These are phyloP conservation scores for Kodamaea fungicola DNA, from an alignment of 1,139 yeast genomes.

Conservation along the genomic window DNA sequence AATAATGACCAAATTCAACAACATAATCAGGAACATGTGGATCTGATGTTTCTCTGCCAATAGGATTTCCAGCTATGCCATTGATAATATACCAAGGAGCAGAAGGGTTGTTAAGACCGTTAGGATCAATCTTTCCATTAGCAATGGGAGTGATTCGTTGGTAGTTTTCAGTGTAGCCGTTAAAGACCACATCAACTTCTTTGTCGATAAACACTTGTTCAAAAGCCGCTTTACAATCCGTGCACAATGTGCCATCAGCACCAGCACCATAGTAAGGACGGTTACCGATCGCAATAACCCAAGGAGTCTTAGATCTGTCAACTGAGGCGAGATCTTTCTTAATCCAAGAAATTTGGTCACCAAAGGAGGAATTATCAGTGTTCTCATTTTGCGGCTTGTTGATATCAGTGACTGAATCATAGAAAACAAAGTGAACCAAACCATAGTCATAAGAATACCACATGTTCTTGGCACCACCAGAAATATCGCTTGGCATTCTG, in stretches of 20 bases:
- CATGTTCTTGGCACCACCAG: conserved; percentile 3
- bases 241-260: neutral
- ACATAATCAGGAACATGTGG: conserved; percentile 3
- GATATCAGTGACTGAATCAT: conserved; percentile 5
- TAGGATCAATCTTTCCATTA: conserved; percentile 4
- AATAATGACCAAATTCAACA: conserved; percentile 3
- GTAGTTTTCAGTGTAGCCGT: conserved; percentile 6
- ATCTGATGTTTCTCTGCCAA: conserved; percentile 1
- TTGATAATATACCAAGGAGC: conserved; percentile 7
- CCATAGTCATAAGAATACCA: conserved; percentile 7
- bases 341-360: conserved; percentile 5
- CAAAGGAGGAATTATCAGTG: conserved; percentile 2
- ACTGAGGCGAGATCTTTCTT: conserved; percentile 5
- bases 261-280: conserved; percentile 7
- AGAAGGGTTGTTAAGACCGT: conserved; percentile 7
- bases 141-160: conserved; percentile 4
- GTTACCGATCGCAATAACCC: conserved; percentile 7
- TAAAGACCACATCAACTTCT: conserved; percentile 4
- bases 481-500: conserved; percentile 4
- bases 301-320: conserved; percentile 6
- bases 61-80: conserved; percentile 6
- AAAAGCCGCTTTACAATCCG: conserved; percentile 4
- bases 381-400: conserved; percentile 2
- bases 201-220: conserved; percentile 3
- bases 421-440: conserved; percentile 3